phyloP scores from a whole-genome alignment of 2,329 filamentous ascomycete genomes.

The Aspergillus piperis region DNA sequence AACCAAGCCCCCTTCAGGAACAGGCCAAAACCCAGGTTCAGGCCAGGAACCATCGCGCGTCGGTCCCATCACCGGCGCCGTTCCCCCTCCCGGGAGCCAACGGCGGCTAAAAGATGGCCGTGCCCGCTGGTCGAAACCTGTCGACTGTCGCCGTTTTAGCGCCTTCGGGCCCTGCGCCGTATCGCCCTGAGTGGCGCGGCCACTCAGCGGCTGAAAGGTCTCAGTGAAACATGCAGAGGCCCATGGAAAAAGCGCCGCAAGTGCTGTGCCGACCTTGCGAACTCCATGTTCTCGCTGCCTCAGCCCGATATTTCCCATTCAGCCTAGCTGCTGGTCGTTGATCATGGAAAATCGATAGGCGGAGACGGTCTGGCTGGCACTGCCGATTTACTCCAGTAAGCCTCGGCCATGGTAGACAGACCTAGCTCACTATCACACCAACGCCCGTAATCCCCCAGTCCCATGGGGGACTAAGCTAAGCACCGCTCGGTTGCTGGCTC shows the following conservation, averaged over 20 bases:
- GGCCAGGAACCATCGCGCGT: background rate
- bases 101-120: conserved; percentile 28
- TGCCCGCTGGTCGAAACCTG: conserved; percentile 16
- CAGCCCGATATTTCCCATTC: conserved; percentile 7
- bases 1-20: background rate
- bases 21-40: background rate
- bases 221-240: conserved; percentile 6
- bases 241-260: conserved; percentile 10
- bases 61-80: conserved; percentile 1
- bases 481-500: background rate
- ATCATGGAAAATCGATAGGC: conserved; percentile 24
- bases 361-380: conserved; percentile 13
- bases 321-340: conserved; percentile 4
- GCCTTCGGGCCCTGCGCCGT: conserved; percentile 25
- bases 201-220: conserved; percentile 18
- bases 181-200: conserved; percentile 19
- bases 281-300: background rate
- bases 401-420: conserved; percentile 7
- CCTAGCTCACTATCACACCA: conserved; percentile 16
- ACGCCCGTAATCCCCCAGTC: background rate
- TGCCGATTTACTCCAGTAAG: conserved; percentile 13
- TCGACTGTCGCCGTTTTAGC: conserved; percentile 29
- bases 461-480: background rate
- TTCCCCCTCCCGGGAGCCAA: conserved; percentile 20
- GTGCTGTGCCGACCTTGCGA: conserved; percentile 10